phyloP scores from a whole-genome alignment of 2,329 filamentous ascomycete genomes.

The Boeremia lycopersici region DNA sequence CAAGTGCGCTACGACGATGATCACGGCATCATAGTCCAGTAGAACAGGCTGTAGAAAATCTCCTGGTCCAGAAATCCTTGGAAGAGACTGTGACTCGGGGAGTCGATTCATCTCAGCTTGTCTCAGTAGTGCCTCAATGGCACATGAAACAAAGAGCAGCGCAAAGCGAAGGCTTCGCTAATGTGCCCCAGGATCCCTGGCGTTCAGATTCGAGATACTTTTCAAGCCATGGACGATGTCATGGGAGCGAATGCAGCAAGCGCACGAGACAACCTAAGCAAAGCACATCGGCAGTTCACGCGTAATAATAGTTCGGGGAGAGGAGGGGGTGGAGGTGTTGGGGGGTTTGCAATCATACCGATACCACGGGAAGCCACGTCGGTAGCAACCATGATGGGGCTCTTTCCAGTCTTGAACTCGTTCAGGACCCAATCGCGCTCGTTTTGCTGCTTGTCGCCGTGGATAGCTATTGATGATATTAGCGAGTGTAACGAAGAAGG shows the following conservation, averaged over 20 bases:
- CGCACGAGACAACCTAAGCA: conserved; percentile 90
- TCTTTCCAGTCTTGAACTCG: conserved; percentile 99
- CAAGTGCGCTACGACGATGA: conserved; percentile 56
- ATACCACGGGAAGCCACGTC: conserved; percentile 99
- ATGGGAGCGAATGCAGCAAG: conserved; percentile 74
- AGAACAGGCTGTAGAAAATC: conserved; percentile 58
- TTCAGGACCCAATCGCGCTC: conserved; percentile 99
- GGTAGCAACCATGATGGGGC: conserved; percentile 99
- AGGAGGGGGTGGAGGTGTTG: conserved; percentile 49
- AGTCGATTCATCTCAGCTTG: conserved; percentile 81
- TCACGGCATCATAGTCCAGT: conserved; percentile 53
- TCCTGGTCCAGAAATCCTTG: conserved; percentile 72
- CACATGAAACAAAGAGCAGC: conserved; percentile 73
- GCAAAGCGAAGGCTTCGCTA: conserved; percentile 74
- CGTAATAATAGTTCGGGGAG: conserved; percentile 53
- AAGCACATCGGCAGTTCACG: conserved; percentile 75
- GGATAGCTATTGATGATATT: conserved; percentile 71
- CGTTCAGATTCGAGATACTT: conserved; percentile 82
- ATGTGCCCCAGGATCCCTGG: conserved; percentile 86
- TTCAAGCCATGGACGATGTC: conserved; percentile 87
- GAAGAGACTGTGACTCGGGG: conserved; percentile 70
- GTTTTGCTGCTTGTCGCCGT: conserved; percentile 99
- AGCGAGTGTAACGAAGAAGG: conserved; percentile 35
- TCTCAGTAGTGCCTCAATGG: conserved; percentile 70
- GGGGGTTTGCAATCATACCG: conserved; percentile 84